Percentiles rank a stretch among this genome's conserved stretches.
phyloP scores from a whole-genome alignment of 2,329 filamentous ascomycete species.

The Verticillium nonalfalfae region DNA sequence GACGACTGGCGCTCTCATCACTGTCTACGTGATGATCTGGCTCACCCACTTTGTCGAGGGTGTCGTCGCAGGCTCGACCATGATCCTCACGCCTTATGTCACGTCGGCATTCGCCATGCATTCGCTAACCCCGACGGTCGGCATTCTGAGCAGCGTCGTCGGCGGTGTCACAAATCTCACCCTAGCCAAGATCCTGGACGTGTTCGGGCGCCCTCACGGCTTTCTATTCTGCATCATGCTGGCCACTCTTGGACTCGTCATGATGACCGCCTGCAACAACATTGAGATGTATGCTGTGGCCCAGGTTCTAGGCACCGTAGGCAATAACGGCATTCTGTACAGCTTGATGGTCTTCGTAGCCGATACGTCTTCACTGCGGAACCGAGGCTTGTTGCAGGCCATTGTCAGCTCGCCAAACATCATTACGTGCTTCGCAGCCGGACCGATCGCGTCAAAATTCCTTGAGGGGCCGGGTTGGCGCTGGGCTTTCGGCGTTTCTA shows the following conservation, averaged over 20 bases:
- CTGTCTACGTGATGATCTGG: constrained; percentile 36
- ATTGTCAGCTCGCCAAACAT: constrained; percentile 25
- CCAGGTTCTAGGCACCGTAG: neutral
- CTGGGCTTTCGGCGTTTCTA: constrained; percentile 44
- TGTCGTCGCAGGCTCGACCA: constrained; percentile 14
- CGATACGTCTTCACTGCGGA: constrained; percentile 19
- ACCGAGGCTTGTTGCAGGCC: constrained; percentile 20
- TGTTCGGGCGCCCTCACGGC: constrained; percentile 57
- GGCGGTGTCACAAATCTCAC: constrained; percentile 54
- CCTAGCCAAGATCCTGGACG: constrained; percentile 57
- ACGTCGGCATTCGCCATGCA: constrained; percentile 44
- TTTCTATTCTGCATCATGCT: constrained; percentile 46
- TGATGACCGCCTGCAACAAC: constrained; percentile 53
- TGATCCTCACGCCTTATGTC: constrained; percentile 25
- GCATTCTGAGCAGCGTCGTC: constrained; percentile 45
- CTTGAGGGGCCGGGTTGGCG: constrained; percentile 15
- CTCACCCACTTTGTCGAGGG: constrained; percentile 41
- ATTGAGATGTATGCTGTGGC: neutral
- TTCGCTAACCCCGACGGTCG: constrained; percentile 44
- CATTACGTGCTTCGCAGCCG: constrained; percentile 22
- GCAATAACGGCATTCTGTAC: constrained; percentile 16
- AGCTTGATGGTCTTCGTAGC: constrained; percentile 20
- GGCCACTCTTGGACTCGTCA: constrained; percentile 43
- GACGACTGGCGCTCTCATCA: constrained; percentile 27
- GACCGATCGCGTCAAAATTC: constrained; percentile 14